phyloP scores from a whole-genome alignment of 441 rosid genomes.

The Hypseocharis bilobata region DNA sequence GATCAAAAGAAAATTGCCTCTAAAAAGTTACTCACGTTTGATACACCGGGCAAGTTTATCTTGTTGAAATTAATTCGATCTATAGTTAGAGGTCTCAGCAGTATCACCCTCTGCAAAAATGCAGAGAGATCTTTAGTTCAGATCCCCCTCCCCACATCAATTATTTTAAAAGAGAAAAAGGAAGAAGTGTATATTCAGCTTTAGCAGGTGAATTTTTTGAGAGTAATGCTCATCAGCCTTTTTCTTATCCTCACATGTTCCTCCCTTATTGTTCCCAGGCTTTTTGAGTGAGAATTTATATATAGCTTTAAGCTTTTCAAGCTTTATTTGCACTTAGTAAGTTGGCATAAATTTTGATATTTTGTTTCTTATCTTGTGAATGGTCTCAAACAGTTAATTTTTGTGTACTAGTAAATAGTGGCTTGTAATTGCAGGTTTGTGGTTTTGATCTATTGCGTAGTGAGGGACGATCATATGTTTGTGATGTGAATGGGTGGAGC shows the following conservation, averaged over 20 bases:
- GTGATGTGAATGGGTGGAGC: conserved; percentile 99
- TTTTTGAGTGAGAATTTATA: neutral
- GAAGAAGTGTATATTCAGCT: neutral
- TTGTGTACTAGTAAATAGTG: neutral
- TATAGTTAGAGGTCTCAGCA: neutral
- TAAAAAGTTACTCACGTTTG: neutral
- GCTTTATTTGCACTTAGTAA: neutral
- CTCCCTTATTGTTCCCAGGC: neutral
- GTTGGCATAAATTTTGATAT: neutral
- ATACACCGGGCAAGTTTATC: neutral
- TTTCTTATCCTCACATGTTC: neutral
- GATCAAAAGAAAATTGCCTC: neutral
- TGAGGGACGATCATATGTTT: conserved; percentile 94
- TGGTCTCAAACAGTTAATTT: neutral
- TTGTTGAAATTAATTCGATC: neutral
- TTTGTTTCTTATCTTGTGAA: neutral
- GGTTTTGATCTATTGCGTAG: conserved; percentile 97
- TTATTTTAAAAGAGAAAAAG: neutral
- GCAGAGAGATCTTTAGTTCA: neutral
- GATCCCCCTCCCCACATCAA: neutral
- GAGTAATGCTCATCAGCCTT: neutral
- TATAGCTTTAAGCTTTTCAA: neutral
- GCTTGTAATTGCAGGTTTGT: conserved; percentile 60
- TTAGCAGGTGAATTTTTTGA: neutral
- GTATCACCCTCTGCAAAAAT: neutral